phyloP scores from a whole-genome alignment of 2,329 filamentous ascomycete species.

The Fusarium brachygibbosum region DNA sequence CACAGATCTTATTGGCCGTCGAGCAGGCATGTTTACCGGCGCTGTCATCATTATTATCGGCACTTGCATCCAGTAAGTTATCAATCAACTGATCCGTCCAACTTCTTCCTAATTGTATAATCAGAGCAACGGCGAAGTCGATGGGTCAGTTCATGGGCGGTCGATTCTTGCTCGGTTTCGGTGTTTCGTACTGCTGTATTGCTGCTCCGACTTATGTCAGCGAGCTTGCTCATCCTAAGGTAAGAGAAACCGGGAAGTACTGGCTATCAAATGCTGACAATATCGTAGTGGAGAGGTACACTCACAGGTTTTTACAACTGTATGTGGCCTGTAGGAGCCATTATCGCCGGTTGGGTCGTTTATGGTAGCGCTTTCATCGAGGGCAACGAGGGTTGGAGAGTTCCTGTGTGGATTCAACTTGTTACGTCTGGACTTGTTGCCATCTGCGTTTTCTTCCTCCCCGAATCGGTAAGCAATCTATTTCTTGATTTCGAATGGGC shows the following conservation, averaged over 20 bases:
- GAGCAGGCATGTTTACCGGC: slow-evolving; percentile 58
- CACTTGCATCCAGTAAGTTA: slow-evolving; percentile 54
- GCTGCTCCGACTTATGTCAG: slow-evolving; percentile 58
- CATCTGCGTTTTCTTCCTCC: slow-evolving; percentile 53
- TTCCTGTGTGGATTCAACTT: slow-evolving; percentile 57
- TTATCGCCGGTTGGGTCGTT: slow-evolving; percentile 67
- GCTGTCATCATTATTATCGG: slow-evolving; percentile 58
- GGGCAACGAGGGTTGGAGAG: slow-evolving; percentile 53
- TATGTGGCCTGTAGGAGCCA: slow-evolving; percentile 58
- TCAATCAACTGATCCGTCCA: rapidly evolving
- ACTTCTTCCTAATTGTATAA: background rate
- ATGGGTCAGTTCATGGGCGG: slow-evolving; percentile 60
- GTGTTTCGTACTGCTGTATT: slow-evolving; percentile 57
- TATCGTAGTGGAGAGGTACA: slow-evolving; percentile 59
- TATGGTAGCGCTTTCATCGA: slow-evolving; percentile 62
- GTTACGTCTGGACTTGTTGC: slow-evolving; percentile 56
- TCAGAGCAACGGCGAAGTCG: slow-evolving; percentile 51
- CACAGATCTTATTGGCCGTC: slow-evolving; percentile 58
- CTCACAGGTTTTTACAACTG: slow-evolving; percentile 59
- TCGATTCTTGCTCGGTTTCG: slow-evolving; percentile 69
- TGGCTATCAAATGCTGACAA: background rate
- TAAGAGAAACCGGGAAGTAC: rapidly evolving
- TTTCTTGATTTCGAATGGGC: rapidly evolving
- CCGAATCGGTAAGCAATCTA: slow-evolving; percentile 51
- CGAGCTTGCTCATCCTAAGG: slow-evolving; percentile 65